phyloP scores from a whole-genome alignment of 805 yeast genomes.

The Candida pseudoglaebosa region DNA sequence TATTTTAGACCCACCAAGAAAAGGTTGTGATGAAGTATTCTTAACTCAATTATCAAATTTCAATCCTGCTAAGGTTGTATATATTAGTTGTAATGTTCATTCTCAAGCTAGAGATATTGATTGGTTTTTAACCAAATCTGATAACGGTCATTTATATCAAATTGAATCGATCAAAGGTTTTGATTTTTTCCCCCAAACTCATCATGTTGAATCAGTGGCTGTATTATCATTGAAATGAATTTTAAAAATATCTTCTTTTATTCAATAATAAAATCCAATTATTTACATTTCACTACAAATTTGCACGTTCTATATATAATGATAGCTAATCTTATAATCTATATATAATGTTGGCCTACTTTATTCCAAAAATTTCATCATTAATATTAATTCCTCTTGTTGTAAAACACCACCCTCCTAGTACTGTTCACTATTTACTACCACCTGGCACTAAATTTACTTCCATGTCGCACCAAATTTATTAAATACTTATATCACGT shows the following conservation, averaged over 20 bases:
- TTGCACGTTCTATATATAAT: too few species aligned
- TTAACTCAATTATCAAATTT: conserved; percentile 80
- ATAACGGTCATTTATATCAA: conserved; percentile 56
- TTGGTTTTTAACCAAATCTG: conserved; percentile 67
- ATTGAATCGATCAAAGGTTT: conserved; percentile 88
- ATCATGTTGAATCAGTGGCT: conserved; percentile 87
- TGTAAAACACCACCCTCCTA: too few species aligned
- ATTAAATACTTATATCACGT: too few species aligned
- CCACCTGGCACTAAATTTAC: not conserved
- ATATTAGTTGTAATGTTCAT: conserved; percentile 95
- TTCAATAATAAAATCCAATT: not conserved
- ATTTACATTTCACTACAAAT: not conserved
- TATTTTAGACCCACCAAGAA: conserved; percentile 94
- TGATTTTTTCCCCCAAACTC: conserved; percentile 95
- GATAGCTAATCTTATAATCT: too few species aligned
- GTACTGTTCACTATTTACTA: too few species aligned
- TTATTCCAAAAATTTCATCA: too few species aligned
- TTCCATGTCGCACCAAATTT: not conserved
- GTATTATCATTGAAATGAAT: conserved; percentile 41
- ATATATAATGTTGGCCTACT: too few species aligned
- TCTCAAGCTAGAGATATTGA: conserved; percentile 94
- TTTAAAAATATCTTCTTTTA: not conserved
- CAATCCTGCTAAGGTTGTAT: conserved; percentile 83
- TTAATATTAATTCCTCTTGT: too few species aligned
- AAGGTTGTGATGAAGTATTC: conserved; percentile 90